phyloP scores from a whole-genome alignment of 345 rosid genomes.

The Lepidium sativum region DNA sequence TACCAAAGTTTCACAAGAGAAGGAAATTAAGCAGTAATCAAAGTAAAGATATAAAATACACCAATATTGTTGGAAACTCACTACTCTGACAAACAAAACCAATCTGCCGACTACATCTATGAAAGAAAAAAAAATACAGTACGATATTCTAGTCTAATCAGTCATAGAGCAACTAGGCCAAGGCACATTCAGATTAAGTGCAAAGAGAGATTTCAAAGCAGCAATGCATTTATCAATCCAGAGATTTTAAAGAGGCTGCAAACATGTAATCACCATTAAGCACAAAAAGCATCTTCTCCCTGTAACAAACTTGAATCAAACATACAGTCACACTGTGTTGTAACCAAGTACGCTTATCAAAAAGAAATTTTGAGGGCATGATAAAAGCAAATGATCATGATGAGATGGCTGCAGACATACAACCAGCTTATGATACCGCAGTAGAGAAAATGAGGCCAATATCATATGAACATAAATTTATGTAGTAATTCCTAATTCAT shows the following conservation, averaged over 20 bases:
- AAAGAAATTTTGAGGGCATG: background rate
- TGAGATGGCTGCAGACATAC: background rate
- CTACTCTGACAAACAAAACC: constrained; percentile 24
- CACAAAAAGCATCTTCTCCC: constrained; percentile 90
- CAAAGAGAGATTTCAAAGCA: constrained; percentile 50
- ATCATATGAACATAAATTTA: background rate
- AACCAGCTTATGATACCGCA: background rate
- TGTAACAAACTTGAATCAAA: constrained; percentile 93
- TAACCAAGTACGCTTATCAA: background rate
- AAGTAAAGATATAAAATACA: constrained; percentile 5
- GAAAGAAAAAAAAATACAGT: constrained; percentile 24
- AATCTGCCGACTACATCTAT: constrained; percentile 27
- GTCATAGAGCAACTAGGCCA: constrained; percentile 40
- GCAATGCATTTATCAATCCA: constrained; percentile 75
- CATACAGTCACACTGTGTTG: constrained; percentile 42
- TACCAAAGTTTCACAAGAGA: background rate
- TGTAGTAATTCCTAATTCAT: background rate
- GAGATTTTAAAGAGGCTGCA: constrained; percentile 58
- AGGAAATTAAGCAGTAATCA: background rate
- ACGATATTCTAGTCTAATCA: constrained; percentile 38
- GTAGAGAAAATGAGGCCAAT: background rate
- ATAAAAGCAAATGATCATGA: background rate
- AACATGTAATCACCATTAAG: constrained; percentile 78
- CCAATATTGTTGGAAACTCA: constrained; percentile 19
- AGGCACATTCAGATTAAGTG: constrained; percentile 51